phyloP scores from a whole-genome alignment of 2,329 filamentous ascomycete genomes.

The Beauveria australis region DNA sequence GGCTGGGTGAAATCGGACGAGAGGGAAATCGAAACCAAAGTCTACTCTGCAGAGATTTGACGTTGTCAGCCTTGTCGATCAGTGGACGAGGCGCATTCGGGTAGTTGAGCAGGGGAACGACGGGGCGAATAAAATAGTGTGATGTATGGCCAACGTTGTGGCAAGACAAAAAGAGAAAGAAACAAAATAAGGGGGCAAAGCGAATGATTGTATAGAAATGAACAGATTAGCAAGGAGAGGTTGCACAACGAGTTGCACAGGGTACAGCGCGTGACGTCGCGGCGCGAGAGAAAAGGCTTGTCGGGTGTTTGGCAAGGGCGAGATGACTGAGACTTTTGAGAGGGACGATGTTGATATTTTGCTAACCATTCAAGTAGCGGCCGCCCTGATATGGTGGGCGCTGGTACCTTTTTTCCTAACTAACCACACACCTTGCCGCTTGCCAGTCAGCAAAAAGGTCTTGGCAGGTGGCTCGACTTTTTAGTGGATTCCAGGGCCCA shows the following conservation, averaged over 20 bases:
- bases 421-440: too few relatives aligned
- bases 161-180: background rate
- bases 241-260: background rate
- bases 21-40: background rate
- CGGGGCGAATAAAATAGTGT: background rate
- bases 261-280: constrained; percentile 4
- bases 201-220: background rate
- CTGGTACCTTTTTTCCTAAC: too few relatives aligned
- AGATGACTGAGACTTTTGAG: background rate
- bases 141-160: background rate
- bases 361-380: too few relatives aligned
- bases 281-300: background rate
- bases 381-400: too few relatives aligned
- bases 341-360: too few relatives aligned
- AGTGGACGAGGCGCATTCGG: background rate
- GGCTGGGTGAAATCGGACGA: background rate
- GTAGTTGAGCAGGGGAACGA: background rate
- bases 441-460: background rate
- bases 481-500: background rate
- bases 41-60: background rate
- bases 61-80: background rate
- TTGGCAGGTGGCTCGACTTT: constrained; percentile 1
- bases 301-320: background rate
- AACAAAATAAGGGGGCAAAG: background rate
- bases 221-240: background rate